A percentile compares a stretch with the other conserved stretches of the same genome.
These are phyloP conservation scores for Cercospora sp. DNA, from an alignment of 2,329 filamentous ascomycete genomes.

Conservation along the genomic window DNA sequence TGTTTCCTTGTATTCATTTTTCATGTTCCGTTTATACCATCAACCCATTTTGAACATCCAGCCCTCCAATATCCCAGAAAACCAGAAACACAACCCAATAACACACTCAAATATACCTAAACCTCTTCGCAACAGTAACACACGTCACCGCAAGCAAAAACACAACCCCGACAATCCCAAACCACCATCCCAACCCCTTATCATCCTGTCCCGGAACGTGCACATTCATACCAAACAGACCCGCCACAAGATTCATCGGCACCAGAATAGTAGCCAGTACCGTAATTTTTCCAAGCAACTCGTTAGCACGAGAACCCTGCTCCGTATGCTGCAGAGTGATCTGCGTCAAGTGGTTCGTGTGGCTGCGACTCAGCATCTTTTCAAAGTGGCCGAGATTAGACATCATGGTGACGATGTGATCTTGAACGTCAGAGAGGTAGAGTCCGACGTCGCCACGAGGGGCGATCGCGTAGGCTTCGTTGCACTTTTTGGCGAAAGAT, in stretches of 20 bases:
- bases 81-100: too few relatives aligned
- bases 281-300: constrained; percentile 90
- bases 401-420: constrained; percentile 99
- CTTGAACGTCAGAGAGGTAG: constrained; percentile 95
- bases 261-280: constrained; percentile 93
- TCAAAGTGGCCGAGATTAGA: constrained; percentile 94
- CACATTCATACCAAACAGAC: constrained; percentile 87
- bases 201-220: constrained; percentile 62
- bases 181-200: constrained; percentile 56
- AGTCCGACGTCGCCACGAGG: constrained; percentile 95
- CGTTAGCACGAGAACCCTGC: constrained; percentile 84
- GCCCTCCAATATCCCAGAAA: too few relatives aligned
- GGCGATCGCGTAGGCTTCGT: constrained; percentile 93
- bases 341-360: constrained; percentile 95
- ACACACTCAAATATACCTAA: constrained; percentile 43
- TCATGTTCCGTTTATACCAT: too few relatives aligned
- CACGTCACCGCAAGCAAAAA: constrained; percentile 45
- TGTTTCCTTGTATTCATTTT: too few relatives aligned
- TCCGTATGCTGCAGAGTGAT: constrained; percentile 88
- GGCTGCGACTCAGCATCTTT: constrained; percentile 91
- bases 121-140: constrained; percentile 44
- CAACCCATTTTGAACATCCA: too few relatives aligned
- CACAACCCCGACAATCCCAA: constrained; percentile 61
- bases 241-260: constrained; percentile 87
- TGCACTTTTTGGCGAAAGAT: constrained; percentile 97